These are phyloP conservation scores for Lipomyces orientalis DNA, from an alignment of 805 yeast species.

Conservation along the genomic window DNA sequence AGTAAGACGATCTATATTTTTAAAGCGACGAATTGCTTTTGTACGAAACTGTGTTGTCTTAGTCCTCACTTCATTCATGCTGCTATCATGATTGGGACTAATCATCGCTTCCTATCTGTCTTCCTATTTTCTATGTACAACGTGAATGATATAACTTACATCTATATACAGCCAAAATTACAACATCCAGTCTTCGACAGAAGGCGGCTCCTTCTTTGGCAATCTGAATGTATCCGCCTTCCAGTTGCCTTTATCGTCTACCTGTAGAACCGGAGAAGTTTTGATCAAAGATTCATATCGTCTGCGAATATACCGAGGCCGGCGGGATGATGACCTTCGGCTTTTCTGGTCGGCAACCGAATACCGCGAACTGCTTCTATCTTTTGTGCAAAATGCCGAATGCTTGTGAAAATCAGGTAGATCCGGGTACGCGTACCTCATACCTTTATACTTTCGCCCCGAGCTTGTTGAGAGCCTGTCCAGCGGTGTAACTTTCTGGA, in stretches of 20 bases:
- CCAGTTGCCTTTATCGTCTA: conserved; percentile 2
- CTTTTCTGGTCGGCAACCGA: not conserved
- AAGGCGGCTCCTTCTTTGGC: not conserved
- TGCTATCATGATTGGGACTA: not conserved
- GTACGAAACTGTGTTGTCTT: not conserved
- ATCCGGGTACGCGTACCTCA: not conserved
- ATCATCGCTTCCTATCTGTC: not conserved
- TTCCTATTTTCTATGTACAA: not conserved
- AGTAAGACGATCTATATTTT: too few species aligned
- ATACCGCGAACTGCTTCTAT: not conserved
- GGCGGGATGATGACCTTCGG: not conserved
- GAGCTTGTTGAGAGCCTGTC: not conserved
- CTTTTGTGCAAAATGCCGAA: not conserved
- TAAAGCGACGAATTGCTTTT: not conserved
- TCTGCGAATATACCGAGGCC: conserved; percentile 4
- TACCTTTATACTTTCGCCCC: not conserved
- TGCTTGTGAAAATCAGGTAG: not conserved
- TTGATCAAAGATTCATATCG: conserved; percentile 10
- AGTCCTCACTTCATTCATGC: not conserved
- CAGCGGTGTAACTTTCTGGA: not conserved
- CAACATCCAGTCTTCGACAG: conserved; percentile 21
- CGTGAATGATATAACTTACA: not conserved
- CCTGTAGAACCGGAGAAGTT: not conserved
- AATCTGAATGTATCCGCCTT: conserved; percentile 4
- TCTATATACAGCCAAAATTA: not conserved